Percentiles rank a stretch among this genome's conserved stretches.
phyloP scores from a whole-genome alignment of 176 grass and related monocot species.

The Carex cristatella region DNA sequence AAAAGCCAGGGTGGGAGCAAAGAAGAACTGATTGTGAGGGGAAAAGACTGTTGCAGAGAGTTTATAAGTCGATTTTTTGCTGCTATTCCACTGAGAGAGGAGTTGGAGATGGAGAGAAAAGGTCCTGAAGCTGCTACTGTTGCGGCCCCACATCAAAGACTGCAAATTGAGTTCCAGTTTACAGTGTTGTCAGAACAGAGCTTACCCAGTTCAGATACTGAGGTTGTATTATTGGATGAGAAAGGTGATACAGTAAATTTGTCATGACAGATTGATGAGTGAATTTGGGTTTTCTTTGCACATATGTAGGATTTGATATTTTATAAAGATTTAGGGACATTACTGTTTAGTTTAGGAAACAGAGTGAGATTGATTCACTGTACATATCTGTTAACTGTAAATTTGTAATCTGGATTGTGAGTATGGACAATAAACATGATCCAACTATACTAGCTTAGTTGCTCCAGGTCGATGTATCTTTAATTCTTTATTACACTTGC shows the following conservation, averaged over 20 bases:
- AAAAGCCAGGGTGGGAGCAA: background rate
- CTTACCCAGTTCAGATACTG: background rate
- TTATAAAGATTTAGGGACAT: background rate
- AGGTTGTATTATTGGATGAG: background rate
- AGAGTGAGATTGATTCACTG: background rate
- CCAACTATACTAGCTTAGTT: no score
- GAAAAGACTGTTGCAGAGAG: conserved; percentile 93
- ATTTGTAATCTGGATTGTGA: background rate
- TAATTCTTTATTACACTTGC: background rate
- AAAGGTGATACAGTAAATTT: background rate
- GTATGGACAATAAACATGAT: background rate
- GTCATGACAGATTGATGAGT: background rate
- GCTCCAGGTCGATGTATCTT: background rate
- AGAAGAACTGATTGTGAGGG: conserved; percentile 42
- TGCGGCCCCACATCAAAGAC: conserved; percentile 57
- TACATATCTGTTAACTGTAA: background rate
- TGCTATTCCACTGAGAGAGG: conserved; percentile 85
- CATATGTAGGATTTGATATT: background rate
- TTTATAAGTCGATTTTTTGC: conserved; percentile 93
- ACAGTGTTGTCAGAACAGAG: conserved; percentile 27
- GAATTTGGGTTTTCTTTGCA: background rate
- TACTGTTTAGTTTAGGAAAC: background rate
- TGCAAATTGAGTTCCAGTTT: conserved; percentile 98
- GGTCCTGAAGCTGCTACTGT: conserved; percentile 7
- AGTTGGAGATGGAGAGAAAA: conserved; percentile 72